Conservation (phyloP, 768 basidiomycete genomes). For the Infundibulicybe gibba region DNA sequence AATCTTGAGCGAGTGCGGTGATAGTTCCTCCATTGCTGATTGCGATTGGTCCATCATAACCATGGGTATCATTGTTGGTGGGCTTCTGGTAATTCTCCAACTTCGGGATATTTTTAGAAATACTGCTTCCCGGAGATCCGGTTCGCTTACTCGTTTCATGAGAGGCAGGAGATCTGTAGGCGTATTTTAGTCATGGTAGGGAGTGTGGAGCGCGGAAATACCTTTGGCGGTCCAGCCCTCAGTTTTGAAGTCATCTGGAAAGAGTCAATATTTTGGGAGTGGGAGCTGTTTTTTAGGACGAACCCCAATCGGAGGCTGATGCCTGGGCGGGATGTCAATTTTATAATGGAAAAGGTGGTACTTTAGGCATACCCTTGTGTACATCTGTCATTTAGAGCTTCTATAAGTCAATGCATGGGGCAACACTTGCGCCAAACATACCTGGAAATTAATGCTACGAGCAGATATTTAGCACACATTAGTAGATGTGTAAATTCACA, state of each 20-base stretch:
- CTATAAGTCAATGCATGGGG: background rate
- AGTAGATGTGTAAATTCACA: background rate
- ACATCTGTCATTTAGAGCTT: conserved; percentile 41
- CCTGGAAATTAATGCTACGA: conserved; percentile 69
- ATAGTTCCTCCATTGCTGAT: conserved; percentile 69
- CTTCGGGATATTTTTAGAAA: conserved; percentile 20
- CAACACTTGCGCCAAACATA: background rate
- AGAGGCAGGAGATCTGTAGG: conserved; percentile 59
- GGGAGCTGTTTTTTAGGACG: conserved; percentile 7
- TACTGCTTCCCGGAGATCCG: background rate
- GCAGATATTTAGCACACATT: background rate
- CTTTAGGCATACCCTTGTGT: conserved; percentile 46
- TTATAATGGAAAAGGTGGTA: background rate
- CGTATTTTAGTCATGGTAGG: conserved; percentile 1
- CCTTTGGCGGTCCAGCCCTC: conserved; percentile 66
- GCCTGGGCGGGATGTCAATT: conserved; percentile 31
- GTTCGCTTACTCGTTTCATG: conserved; percentile 54
- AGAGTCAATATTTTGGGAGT: conserved; percentile 3
- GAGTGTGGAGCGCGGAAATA: conserved; percentile 12
- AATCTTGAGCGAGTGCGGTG: conserved; percentile 64
- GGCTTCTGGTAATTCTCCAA: conserved; percentile 80
- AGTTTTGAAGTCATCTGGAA: conserved; percentile 67
- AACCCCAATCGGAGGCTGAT: conserved; percentile 70
- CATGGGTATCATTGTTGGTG: conserved; percentile 60
- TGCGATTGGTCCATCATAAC: conserved; percentile 71